Evolutionary conservation across 1,284 basidiomycete genomes (phyloP).

Genomic region (Pseudozyma thailandica): DNA sequence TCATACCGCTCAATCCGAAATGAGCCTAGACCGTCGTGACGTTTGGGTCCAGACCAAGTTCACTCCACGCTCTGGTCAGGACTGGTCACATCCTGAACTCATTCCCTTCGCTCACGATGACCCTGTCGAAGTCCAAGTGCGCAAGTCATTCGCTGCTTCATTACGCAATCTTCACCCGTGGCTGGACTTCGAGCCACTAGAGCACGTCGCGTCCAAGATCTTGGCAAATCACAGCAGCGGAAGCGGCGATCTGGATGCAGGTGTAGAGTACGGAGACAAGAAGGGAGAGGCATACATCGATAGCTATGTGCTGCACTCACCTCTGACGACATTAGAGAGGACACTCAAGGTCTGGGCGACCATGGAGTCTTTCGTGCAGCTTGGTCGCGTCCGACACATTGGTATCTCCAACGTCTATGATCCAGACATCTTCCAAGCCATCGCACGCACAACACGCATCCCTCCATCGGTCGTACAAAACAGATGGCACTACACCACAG

Average conservation of each 20-base stretch:
- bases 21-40: constrained; percentile 40
- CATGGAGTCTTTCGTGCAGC: constrained; percentile 58
- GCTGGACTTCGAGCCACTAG: constrained; percentile 31
- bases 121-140: constrained; percentile 50
- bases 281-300: constrained; percentile 56
- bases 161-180: constrained; percentile 53
- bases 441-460: constrained; percentile 44
- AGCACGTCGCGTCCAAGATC: constrained; percentile 18
- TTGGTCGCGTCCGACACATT: constrained; percentile 57
- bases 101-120: constrained; percentile 53
- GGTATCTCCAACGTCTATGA: constrained; percentile 64
- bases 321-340: constrained; percentile 54
- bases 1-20: constrained; percentile 30
- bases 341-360: constrained; percentile 61
- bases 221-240: constrained; percentile 11
- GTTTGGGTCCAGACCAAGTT: constrained; percentile 66
- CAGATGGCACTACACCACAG: constrained; percentile 63
- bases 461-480: constrained; percentile 60
- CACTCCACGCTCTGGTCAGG: constrained; percentile 60
- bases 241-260: constrained; percentile 19
- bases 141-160: constrained; percentile 41
- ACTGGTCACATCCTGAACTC: constrained; percentile 36
- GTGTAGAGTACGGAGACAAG: constrained; percentile 37
- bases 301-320: constrained; percentile 61
- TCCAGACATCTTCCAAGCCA: constrained; percentile 55